A percentile compares a stretch with the other conserved stretches of the same genome.
phyloP scores from a whole-genome alignment of 192 early-diverging fungal species.

The Gonapodya prolifera region DNA sequence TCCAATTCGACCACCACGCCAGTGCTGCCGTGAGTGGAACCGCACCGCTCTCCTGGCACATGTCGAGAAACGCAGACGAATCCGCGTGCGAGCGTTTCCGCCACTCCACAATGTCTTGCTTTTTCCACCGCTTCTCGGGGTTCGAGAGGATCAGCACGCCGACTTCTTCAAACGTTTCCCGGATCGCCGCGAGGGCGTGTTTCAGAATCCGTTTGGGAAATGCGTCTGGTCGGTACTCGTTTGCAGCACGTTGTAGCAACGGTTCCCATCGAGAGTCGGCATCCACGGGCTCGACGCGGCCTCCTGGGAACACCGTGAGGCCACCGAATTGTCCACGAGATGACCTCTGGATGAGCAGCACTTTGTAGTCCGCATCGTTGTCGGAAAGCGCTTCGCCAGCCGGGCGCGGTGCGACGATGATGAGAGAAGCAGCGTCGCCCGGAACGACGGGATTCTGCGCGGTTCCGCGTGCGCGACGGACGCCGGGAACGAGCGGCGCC shows the following conservation, averaged over 20 bases:
- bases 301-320: slow-evolving; percentile 2
- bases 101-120: background rate
- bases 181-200: background rate
- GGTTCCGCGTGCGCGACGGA: background rate
- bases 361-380: background rate
- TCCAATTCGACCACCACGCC: background rate
- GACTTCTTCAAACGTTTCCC: background rate
- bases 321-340: slow-evolving; percentile 1
- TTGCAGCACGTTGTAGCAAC: background rate
- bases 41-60: background rate
- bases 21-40: background rate
- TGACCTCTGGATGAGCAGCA: background rate
- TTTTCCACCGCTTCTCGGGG: background rate
- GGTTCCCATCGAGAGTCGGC: background rate
- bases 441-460: background rate
- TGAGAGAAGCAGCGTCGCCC: background rate
- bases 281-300: background rate
- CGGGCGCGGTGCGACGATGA: background rate
- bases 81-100: background rate
- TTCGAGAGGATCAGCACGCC: background rate
- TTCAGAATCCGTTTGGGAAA: background rate
- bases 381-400: background rate
- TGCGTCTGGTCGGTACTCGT: background rate
- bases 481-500: background rate
- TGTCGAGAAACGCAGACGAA: background rate